A percentile compares a stretch with the other conserved stretches of the same genome.
phyloP scores from a whole-genome alignment of 176 grass and related monocot genomes.

The Cenchrus americanus region DNA sequence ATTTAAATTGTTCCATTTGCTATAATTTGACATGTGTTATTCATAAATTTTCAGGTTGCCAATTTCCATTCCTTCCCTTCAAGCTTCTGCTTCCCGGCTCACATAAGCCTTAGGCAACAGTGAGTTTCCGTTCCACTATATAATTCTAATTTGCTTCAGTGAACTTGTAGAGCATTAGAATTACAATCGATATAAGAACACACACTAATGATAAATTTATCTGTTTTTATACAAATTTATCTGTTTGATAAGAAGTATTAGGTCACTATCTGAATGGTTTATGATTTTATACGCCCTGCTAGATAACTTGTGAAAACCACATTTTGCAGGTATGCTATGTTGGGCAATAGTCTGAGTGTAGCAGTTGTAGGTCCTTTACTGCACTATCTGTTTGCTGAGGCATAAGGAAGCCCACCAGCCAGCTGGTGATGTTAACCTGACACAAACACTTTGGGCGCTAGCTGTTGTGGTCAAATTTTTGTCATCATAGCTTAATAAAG shows the following conservation, averaged over 20 bases:
- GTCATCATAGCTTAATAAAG: neutral
- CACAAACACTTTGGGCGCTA: neutral
- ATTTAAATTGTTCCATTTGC: neutral
- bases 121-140: constrained; percentile 50
- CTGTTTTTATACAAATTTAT: neutral
- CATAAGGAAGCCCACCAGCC: constrained; percentile 14
- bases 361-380: constrained; percentile 84
- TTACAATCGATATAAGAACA: constrained; percentile 1
- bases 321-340: constrained; percentile 82
- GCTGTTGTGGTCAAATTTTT: constrained; percentile 5
- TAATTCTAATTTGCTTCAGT: constrained; percentile 27
- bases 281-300: neutral
- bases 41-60: constrained; percentile 76
- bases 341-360: constrained; percentile 92
- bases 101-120: constrained; percentile 75
- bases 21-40: constrained; percentile 20
- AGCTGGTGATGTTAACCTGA: constrained; percentile 22
- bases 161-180: constrained; percentile 13
- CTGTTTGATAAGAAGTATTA: constrained; percentile 19
- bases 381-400: constrained; percentile 72
- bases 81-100: constrained; percentile 70
- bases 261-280: neutral
- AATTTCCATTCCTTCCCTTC: constrained; percentile 94
- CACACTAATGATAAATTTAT: neutral
- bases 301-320: constrained; percentile 5